Conservation (phyloP, 2,329 filamentous ascomycete genomes). For the Ophiostoma quercus region DNA sequence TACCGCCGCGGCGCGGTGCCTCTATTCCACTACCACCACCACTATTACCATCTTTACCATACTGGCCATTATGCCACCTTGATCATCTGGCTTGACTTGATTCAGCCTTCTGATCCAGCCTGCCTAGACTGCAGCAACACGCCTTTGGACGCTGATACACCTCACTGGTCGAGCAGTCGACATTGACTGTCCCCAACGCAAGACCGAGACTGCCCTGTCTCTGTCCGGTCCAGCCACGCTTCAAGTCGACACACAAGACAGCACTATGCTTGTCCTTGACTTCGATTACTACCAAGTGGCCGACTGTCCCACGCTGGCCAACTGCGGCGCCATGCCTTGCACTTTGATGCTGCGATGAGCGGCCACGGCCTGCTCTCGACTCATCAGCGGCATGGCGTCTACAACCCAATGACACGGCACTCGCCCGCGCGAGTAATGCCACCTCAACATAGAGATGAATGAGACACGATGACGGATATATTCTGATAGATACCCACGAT, state of each 20-base stretch:
- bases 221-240: neutral
- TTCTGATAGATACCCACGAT: conserved; percentile 12
- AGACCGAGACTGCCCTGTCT: neutral
- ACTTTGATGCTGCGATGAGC: neutral
- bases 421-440: neutral
- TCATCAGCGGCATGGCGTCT: neutral
- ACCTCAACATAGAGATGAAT: neutral
- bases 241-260: neutral
- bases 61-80: neutral
- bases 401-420: neutral
- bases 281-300: neutral
- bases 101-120: neutral
- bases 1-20: neutral
- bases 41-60: neutral
- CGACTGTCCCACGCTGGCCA: neutral
- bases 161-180: neutral
- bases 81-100: neutral
- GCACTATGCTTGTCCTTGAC: no score
- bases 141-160: neutral
- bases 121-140: neutral
- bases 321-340: neutral
- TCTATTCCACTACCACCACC: neutral
- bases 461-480: conserved; percentile 9
- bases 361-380: neutral
- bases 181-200: neutral